Base-by-base conservation (phyloP, 2,329 filamentous ascomycete species). In the Teratosphaeria zuluensis region DNA sequence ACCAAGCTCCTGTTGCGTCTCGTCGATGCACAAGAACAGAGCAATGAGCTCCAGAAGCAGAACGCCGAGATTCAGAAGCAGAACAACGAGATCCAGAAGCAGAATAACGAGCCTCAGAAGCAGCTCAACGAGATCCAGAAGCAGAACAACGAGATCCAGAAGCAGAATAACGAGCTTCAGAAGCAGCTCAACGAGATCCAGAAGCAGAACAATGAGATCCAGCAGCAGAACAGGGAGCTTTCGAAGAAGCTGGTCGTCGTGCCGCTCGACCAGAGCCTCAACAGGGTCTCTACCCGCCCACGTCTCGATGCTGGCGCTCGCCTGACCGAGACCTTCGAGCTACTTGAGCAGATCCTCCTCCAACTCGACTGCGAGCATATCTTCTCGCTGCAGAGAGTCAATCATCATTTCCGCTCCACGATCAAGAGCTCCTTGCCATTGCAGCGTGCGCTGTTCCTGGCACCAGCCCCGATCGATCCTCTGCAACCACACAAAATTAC, bases 291-390 rank as follows among this genome's bases (percentile, higher is more conserved):
- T n/a, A n/a, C n/a, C n/a, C n/a, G n/a, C n/a, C n/a, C n/a, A n/a
- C n/a, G n/a, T n/a, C n/a, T 54, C 53, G 24, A 46, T 35, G 35
- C 60, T 21, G 60, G 60, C 19, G 38, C 42, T 38, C 38, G 54
- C 35, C 35, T 62, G 19, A 56, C 58, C n/a, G 48, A 33, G 28
- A 60, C 59, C 16, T 62, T 59, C 32, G 60, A 62, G 58, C 60
- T 62, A 14, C 53, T 62, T 11, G 60, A 62, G 24, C 58, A 56
- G 56, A 62, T 62, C 28, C 51, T 56, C 14, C 55, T 56, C 19
- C 55, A 62, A 21, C 54, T 62, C 12, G 52, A 55, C 19, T 33
- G 56, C 3, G 46, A 55, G 52, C 55, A 58, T 4, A 54, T 62
- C 8, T 14, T 62, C 19, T 21, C 8, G 11, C n/a, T 56, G 14